Conservation (phyloP, 1,284 basidiomycete genomes). For the Heterobasidion annosum region DNA sequence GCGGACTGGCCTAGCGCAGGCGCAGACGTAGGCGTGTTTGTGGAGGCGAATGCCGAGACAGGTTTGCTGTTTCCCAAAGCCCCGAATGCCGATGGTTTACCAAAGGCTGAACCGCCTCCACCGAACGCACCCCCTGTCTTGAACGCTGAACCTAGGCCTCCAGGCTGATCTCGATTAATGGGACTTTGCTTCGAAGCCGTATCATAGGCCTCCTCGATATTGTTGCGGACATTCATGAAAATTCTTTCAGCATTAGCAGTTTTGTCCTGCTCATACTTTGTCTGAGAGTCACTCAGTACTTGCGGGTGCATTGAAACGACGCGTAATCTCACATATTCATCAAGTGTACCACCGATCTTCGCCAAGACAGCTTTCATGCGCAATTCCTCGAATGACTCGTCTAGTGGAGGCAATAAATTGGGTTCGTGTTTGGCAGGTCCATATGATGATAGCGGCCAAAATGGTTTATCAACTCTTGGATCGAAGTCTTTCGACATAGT, state of each 20-base stretch:
- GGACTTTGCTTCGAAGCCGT: slow-evolving; percentile 32
- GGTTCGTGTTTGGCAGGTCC: slow-evolving; percentile 74
- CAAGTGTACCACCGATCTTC: slow-evolving; percentile 41
- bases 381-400: slow-evolving; percentile 79
- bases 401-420: slow-evolving; percentile 57
- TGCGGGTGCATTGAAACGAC: slow-evolving; percentile 1
- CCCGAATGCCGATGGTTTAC: slow-evolving; percentile 18
- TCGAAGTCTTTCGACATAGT: slow-evolving; percentile 55
- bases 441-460: slow-evolving; percentile 80
- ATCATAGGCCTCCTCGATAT: slow-evolving; percentile 39
- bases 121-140: slow-evolving; percentile 12
- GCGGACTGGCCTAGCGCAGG: slow-evolving; percentile 25
- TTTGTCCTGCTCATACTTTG: slow-evolving; percentile 46
- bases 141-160: slow-evolving; percentile 5
- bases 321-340: slow-evolving; percentile 58
- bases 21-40: slow-evolving; percentile 19
- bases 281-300: slow-evolving; percentile 21
- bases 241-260: slow-evolving; percentile 29
- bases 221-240: slow-evolving; percentile 37
- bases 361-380: slow-evolving; percentile 61
- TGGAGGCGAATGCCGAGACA: slow-evolving; percentile 23
- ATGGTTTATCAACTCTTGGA: slow-evolving; percentile 50
- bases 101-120: slow-evolving; percentile 11
- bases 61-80: slow-evolving; percentile 9
- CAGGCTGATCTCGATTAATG: slow-evolving; percentile 9